Evolutionary conservation across 306 rosid species (phyloP).

Genomic region (Trifolium subterraneum): DNA sequence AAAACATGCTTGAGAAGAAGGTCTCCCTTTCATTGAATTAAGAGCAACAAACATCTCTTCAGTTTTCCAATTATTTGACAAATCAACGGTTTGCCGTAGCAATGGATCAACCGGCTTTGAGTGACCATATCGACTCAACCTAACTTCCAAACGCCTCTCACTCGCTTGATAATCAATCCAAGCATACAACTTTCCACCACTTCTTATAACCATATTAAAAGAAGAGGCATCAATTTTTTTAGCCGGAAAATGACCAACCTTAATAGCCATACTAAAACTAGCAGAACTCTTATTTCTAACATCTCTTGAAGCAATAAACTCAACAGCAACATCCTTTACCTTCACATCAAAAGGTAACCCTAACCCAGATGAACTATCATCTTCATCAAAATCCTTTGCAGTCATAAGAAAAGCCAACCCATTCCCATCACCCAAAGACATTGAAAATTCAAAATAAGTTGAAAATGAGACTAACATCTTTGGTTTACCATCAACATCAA

Average conservation of each 20-base stretch:
- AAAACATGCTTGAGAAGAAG: slow-evolving; percentile 57
- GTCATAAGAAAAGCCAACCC: slow-evolving; percentile 78
- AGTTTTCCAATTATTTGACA: slow-evolving; percentile 56
- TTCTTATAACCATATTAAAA: slow-evolving; percentile 45
- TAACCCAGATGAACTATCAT: slow-evolving; percentile 52
- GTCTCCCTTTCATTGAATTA: slow-evolving; percentile 53
- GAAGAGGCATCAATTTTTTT: slow-evolving; percentile 53
- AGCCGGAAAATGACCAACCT: slow-evolving; percentile 58
- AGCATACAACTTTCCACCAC: slow-evolving; percentile 55
- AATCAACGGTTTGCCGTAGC: slow-evolving; percentile 64
- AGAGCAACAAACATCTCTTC: slow-evolving; percentile 67
- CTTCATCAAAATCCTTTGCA: slow-evolving; percentile 62
- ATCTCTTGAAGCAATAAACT: slow-evolving; percentile 58
- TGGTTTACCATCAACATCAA: slow-evolving; percentile 53
- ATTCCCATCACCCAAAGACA: slow-evolving; percentile 52
- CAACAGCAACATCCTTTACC: slow-evolving; percentile 49
- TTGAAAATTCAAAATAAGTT: slow-evolving; percentile 70
- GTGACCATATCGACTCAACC: slow-evolving; percentile 60
- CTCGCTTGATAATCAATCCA: slow-evolving; percentile 92
- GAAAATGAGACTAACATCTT: slow-evolving; percentile 68
- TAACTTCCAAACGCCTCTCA: slow-evolving; percentile 71
- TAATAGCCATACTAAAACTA: slow-evolving; percentile 57
- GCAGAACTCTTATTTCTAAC: slow-evolving; percentile 50
- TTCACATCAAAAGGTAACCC: slow-evolving; percentile 29
- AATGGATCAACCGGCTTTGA: slow-evolving; percentile 67